These are phyloP conservation scores for Podospora pseudopauciseta DNA, from an alignment of 495 filamentous ascomycete genomes.

Conservation along the genomic window DNA sequence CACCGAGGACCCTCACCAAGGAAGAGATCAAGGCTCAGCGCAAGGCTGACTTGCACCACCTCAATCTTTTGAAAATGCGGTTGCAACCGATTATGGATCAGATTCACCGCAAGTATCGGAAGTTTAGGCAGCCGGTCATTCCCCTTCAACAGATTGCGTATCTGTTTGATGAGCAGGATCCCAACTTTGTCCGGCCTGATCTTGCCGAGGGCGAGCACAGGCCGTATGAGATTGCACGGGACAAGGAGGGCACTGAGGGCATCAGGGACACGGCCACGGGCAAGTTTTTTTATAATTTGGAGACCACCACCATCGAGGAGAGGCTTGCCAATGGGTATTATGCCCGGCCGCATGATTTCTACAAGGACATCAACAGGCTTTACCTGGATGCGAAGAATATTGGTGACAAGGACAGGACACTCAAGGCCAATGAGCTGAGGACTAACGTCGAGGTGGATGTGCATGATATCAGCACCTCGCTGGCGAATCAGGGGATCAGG, in stretches of 20 bases:
- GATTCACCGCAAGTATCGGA: slow-evolving; percentile 77
- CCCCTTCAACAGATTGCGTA: slow-evolving; percentile 69
- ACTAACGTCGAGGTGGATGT: slow-evolving; percentile 93
- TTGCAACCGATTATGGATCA: slow-evolving; percentile 95
- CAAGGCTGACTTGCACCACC: slow-evolving; percentile 69
- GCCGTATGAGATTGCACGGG: slow-evolving; percentile 70
- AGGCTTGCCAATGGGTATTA: slow-evolving; percentile 94
- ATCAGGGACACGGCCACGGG: slow-evolving; percentile 64
- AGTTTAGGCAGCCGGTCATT: slow-evolving; percentile 76
- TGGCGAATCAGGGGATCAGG: slow-evolving; percentile 39
- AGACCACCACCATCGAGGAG: slow-evolving; percentile 90
- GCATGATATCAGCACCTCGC: slow-evolving; percentile 60
- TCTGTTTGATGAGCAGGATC: slow-evolving; percentile 76
- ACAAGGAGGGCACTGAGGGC: slow-evolving; percentile 69
- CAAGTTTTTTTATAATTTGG: slow-evolving; percentile 91
- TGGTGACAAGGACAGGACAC: slow-evolving; percentile 69
- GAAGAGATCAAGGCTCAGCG: slow-evolving; percentile 77
- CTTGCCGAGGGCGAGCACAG: slow-evolving; percentile 58
- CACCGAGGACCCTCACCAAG: slow-evolving; percentile 59
- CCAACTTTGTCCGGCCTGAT: slow-evolving; percentile 75
- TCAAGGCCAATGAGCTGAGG: slow-evolving; percentile 85
- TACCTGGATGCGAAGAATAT: slow-evolving; percentile 75
- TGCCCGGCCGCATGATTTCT: slow-evolving; percentile 79
- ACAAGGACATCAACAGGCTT: slow-evolving; percentile 76
- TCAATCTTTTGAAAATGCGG: slow-evolving; percentile 81